phyloP scores from a whole-genome alignment of 2,329 filamentous ascomycete species.

The Trichoderma citrinoviride region DNA sequence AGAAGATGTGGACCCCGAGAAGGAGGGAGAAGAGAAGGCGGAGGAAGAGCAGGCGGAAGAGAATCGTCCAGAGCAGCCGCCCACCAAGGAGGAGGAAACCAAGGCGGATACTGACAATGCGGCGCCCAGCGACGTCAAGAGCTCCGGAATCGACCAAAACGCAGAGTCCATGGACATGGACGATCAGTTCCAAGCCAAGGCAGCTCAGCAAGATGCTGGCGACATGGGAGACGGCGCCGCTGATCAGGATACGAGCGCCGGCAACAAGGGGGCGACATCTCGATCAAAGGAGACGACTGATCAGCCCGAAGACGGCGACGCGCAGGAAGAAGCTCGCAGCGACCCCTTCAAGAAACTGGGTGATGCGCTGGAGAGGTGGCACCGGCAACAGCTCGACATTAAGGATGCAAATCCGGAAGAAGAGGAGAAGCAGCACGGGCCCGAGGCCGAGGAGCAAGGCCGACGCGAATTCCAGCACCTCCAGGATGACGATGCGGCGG shows the following conservation, averaged over 20 bases:
- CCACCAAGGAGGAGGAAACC: constrained; percentile 45
- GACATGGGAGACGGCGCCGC: constrained; percentile 63
- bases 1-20: constrained; percentile 40
- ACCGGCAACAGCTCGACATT: constrained; percentile 84
- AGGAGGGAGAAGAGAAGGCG: constrained; percentile 52
- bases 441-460: constrained; percentile 62
- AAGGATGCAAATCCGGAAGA: constrained; percentile 52
- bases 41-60: constrained; percentile 45
- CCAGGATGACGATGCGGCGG: constrained; percentile 73
- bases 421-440: constrained; percentile 47
- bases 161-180: constrained; percentile 62
- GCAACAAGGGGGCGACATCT: constrained; percentile 59
- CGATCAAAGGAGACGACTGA: constrained; percentile 49
- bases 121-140: constrained; percentile 61
- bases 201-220: constrained; percentile 64
- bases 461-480: constrained; percentile 92
- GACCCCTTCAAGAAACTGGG: constrained; percentile 93
- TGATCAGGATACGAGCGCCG: constrained; percentile 60
- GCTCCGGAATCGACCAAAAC: constrained; percentile 63
- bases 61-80: constrained; percentile 44
- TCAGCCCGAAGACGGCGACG: constrained; percentile 46
- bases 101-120: constrained; percentile 59
- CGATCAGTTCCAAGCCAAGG: constrained; percentile 57
- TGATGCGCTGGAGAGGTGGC: constrained; percentile 89
- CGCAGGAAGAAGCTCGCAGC: constrained; percentile 45